Evolutionary conservation across 257 asterid species (phyloP).

Genomic region (Osmanthus fragrans): DNA sequence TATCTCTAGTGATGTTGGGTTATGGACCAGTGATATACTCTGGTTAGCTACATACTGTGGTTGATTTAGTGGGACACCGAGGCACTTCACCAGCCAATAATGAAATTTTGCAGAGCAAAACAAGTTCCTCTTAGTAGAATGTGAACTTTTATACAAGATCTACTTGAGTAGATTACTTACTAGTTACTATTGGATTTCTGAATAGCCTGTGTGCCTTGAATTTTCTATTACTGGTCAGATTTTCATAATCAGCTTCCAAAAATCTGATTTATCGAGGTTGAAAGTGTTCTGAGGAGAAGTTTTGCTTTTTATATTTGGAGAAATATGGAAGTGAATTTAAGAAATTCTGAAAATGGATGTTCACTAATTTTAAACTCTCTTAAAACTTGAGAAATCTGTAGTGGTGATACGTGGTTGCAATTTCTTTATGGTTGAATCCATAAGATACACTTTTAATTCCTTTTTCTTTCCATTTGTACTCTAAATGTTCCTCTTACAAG

Average conservation of each 20-base stretch:
- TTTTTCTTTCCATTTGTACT: slow-evolving; percentile 1
- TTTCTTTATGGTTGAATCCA: slow-evolving; percentile 8
- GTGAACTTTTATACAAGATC: background rate
- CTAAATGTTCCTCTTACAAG: background rate
- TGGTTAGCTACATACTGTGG: slow-evolving; percentile 5
- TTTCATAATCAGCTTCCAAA: background rate
- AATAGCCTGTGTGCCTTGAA: background rate
- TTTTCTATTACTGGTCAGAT: background rate
- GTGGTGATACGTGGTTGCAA: slow-evolving; percentile 2
- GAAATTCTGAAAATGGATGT: background rate
- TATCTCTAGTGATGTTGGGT: background rate
- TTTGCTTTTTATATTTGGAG: background rate
- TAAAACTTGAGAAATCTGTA: slow-evolving; percentile 8
- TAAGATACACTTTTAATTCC: background rate
- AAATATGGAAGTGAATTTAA: background rate
- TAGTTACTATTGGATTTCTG: slow-evolving; percentile 6
- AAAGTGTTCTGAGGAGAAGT: background rate
- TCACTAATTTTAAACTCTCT: slow-evolving; percentile 12
- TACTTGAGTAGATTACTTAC: slow-evolving; percentile 2
- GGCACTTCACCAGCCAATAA: background rate
- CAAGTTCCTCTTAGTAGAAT: background rate
- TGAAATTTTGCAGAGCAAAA: background rate
- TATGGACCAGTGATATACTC: slow-evolving; percentile 5
- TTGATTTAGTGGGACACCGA: background rate
- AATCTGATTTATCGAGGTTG: background rate